Evolutionary conservation across 2,329 filamentous ascomycete genomes (phyloP).

Genomic region (Botryosphaeria dothidea): DNA sequence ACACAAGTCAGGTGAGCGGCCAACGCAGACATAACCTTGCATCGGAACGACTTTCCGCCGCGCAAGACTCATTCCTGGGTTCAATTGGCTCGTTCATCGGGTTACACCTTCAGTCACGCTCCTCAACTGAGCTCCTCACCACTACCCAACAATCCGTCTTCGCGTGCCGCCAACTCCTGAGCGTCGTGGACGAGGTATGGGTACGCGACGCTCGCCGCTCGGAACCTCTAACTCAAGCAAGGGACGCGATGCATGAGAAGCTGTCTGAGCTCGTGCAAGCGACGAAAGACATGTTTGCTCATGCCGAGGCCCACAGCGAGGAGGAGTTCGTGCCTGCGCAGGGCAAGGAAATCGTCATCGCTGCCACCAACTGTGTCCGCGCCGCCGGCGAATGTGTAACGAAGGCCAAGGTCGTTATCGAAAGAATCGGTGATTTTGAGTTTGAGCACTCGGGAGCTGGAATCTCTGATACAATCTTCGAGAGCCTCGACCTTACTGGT

Average conservation of each 20-base stretch:
- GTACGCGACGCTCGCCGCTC: slow-evolving; percentile 71
- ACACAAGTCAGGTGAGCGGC: slow-evolving; percentile 66
- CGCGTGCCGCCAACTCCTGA: slow-evolving; percentile 76
- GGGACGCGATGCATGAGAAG: slow-evolving; percentile 74
- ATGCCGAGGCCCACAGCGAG: slow-evolving; percentile 66
- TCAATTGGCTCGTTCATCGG: slow-evolving; percentile 93
- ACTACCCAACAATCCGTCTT: slow-evolving; percentile 82
- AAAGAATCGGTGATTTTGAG: slow-evolving; percentile 89
- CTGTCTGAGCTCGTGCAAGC: slow-evolving; percentile 79
- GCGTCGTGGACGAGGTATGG: slow-evolving; percentile 79
- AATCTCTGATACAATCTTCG: slow-evolving; percentile 43
- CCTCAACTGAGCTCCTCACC: slow-evolving; percentile 76
- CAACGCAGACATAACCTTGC: slow-evolving; percentile 72
- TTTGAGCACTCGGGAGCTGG: slow-evolving; percentile 57
- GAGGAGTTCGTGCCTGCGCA: slow-evolving; percentile 80
- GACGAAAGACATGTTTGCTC: slow-evolving; percentile 75
- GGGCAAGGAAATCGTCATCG: slow-evolving; percentile 71
- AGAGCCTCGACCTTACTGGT: slow-evolving; percentile 27
- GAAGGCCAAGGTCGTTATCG: slow-evolving; percentile 81
- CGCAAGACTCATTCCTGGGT: slow-evolving; percentile 86
- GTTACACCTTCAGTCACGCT: slow-evolving; percentile 88
- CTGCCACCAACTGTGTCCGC: slow-evolving; percentile 84
- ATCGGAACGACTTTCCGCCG: slow-evolving; percentile 75
- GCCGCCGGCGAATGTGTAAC: slow-evolving; percentile 89
- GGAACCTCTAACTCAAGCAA: slow-evolving; percentile 66